Conservation (phyloP, 139 green algal species). For the Volvox reticuliferus region DNA sequence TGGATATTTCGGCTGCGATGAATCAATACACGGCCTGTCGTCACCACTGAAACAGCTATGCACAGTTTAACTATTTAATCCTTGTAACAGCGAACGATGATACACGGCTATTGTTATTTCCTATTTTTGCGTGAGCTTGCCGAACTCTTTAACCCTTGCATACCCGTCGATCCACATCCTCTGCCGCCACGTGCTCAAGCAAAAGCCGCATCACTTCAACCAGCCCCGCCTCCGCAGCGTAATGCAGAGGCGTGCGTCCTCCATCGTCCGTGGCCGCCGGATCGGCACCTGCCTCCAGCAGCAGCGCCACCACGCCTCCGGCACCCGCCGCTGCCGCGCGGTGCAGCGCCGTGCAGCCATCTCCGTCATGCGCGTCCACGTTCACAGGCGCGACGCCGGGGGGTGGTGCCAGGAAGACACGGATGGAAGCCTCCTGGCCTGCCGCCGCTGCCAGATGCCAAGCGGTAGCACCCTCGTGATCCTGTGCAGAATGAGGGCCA, state of each 20-base stretch:
- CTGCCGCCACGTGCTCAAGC: constrained; percentile 13
- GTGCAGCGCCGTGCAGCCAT: constrained; percentile 27
- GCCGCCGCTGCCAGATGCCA: constrained; percentile 29
- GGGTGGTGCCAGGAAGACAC: constrained; percentile 17
- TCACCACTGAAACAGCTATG: too few species aligned
- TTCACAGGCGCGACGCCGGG: neutral
- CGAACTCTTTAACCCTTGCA: too few species aligned
- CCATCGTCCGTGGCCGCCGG: neutral
- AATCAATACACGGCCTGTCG: too few species aligned
- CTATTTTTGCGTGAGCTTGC: too few species aligned
- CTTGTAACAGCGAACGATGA: too few species aligned
- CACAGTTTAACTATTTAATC: too few species aligned
- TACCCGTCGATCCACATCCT: constrained; percentile 23
- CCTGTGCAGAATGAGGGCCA: neutral
- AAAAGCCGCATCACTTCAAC: constrained; percentile 2
- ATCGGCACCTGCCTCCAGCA: constrained; percentile 20
- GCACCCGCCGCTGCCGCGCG: constrained; percentile 15
- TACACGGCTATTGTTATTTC: too few species aligned
- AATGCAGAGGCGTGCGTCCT: constrained; percentile 36
- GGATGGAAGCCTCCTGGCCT: constrained; percentile 1
- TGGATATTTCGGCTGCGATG: too few species aligned
- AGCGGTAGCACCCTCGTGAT: neutral
- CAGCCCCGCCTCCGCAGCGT: constrained; percentile 11
- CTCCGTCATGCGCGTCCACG: constrained; percentile 22
- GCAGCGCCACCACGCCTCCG: neutral